A percentile compares a stretch with the other conserved stretches of the same genome.
Conservation (phyloP, 2,329 filamentous ascomycete species). For the Pseudogymnoascus sp. region DNA sequence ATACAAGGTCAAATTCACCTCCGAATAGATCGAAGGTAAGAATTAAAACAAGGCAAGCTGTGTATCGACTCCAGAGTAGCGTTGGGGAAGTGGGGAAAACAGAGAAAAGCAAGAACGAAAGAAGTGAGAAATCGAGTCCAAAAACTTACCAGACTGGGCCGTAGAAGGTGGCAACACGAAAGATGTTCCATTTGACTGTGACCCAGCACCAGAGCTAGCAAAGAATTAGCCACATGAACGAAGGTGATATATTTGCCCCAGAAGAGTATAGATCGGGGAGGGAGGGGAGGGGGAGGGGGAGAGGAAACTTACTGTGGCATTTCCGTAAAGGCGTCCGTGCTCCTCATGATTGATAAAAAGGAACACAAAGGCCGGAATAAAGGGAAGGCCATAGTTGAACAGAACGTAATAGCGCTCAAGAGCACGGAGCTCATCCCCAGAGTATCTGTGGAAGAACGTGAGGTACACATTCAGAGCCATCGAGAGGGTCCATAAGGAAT, state of each 20-base stretch:
- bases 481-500: conserved; percentile 68
- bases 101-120: neutral
- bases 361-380: conserved; percentile 60
- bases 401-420: conserved; percentile 66
- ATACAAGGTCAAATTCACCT: neutral
- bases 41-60: neutral
- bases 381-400: conserved; percentile 65
- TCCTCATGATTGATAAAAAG: conserved; percentile 51
- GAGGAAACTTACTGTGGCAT: conserved; percentile 20
- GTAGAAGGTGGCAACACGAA: conserved; percentile 71
- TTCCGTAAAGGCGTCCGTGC: conserved; percentile 59
- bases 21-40: neutral
- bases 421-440: conserved; percentile 52
- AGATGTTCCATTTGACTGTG: conserved; percentile 55
- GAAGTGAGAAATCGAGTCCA: neutral
- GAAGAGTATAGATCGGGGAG: conserved; percentile 45
- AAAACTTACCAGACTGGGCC: conserved; percentile 56
- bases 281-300: neutral
- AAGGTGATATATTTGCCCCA: neutral
- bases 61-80: neutral
- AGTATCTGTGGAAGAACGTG: conserved; percentile 70
- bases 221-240: conserved; percentile 28
- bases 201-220: conserved; percentile 71
- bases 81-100: neutral
- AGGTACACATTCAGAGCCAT: conserved; percentile 82